These are phyloP conservation scores for Leishmania aethiopica DNA, from an alignment of 208 protist species.

Conservation along the genomic window DNA sequence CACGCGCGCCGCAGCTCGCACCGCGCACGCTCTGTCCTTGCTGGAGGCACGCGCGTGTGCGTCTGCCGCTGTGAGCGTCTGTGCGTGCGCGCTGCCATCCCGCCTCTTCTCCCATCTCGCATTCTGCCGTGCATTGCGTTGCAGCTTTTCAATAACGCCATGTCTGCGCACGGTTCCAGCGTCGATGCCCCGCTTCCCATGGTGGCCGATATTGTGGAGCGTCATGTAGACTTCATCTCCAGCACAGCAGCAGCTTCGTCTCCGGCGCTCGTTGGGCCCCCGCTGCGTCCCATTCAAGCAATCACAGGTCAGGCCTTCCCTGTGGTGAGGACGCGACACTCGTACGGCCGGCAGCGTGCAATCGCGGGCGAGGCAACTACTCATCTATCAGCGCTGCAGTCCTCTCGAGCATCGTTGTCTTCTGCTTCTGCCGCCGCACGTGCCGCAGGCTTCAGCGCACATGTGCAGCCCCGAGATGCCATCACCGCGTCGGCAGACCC, in stretches of 20 bases:
- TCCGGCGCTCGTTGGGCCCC: not conserved
- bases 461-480: conserved; percentile 43
- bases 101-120: not conserved
- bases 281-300: conserved; percentile 48
- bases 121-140: not conserved
- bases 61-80: not conserved
- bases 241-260: not conserved
- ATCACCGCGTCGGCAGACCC: not conserved
- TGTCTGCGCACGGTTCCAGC: not conserved
- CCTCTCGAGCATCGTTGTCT: not conserved
- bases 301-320: conserved; percentile 47
- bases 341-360: conserved; percentile 27
- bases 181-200: conserved; percentile 8
- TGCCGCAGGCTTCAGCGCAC: conserved; percentile 33
- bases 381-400: not conserved
- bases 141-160: conserved; percentile 1
- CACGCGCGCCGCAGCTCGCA: not conserved
- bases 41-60: not conserved
- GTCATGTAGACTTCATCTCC: conserved; percentile 1
- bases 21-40: not conserved
- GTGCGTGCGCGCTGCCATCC: not conserved
- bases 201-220: conserved; percentile 49
- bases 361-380: not conserved
- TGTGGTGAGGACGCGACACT: conserved; percentile 10
- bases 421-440: too few relatives aligned